Evolutionary conservation across 495 filamentous ascomycete species (phyloP).

Genomic region (Immersiella caudata): DNA sequence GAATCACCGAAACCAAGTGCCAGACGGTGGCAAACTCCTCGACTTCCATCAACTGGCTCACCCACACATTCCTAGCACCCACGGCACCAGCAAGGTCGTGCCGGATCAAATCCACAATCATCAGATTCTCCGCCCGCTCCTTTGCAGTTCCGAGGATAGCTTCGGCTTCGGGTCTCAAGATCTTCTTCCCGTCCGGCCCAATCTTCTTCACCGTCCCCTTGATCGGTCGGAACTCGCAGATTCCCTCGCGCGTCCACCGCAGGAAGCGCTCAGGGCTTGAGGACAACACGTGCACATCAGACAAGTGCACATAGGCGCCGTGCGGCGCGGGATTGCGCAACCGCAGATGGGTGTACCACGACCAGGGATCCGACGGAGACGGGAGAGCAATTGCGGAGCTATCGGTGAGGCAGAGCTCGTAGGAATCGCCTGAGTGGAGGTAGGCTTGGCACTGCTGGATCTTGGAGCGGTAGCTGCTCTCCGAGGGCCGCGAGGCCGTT

Average conservation of each 20-base stretch:
- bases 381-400: background rate
- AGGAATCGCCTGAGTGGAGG: constrained; percentile 6
- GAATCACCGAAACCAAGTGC: background rate
- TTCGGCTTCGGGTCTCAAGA: background rate
- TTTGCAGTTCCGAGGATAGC: background rate
- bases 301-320: background rate
- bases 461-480: background rate
- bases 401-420: constrained; percentile 6
- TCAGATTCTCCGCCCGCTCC: background rate
- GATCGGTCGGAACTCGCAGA: constrained; percentile 4
- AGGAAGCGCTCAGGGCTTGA: constrained; percentile 4
- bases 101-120: constrained; percentile 7
- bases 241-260: background rate
- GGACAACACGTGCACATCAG: background rate
- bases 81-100: background rate
- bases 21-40: constrained; percentile 5
- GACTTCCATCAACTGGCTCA: background rate
- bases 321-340: background rate
- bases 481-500: background rate
- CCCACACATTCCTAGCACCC: background rate
- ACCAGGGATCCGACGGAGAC: background rate
- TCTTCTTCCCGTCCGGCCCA: background rate
- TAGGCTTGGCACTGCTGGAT: constrained; percentile 1
- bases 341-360: background rate
- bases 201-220: constrained; percentile 6